Base-by-base conservation (phyloP, 176 grass and related monocot species). In the Bromus sterilis region DNA sequence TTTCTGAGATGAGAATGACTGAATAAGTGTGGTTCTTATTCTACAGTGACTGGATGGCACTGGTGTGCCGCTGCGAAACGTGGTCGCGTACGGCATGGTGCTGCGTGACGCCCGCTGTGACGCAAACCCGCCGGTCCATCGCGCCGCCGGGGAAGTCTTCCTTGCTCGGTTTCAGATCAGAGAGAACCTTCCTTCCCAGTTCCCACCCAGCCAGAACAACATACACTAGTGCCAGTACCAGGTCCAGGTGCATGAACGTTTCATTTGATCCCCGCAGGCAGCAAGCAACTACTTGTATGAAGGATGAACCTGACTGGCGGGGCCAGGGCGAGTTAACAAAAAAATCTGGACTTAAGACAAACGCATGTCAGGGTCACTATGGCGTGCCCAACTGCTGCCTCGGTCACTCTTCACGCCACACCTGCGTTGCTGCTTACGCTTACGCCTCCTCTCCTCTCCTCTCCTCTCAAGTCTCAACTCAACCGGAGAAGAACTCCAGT, bases 351-450 rank as follows among this genome's bases (percentile, higher is more conserved):
- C 32, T 0, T 55, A 20, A 18, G 24, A 80, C 23, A 56, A 30
- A 42, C 56, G 84, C 9, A 36, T 35, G 28, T 53, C 76, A 53
- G 23, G 32, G 42, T 57, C 23, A 53, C 40, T 11, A 24, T 56
- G 77, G n/a, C 87, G 87, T 89, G 82, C 87, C 11, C 16, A 77
- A 81, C 78, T 63, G 71, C 62, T n/a, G 26, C 81, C 53, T 65
- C 64, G 55, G 14, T 71, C 55, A 36, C 61, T 2, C 37, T 8
- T 42, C 62, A 55, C 49, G 35, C 31, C 29, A 44, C 21, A 9
- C 31, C 31, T 61, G 28, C 80, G 66, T 44, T 42, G 72, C 75
- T 16, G 74, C 86, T 66, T 16, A 79, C 80, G 79, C 66, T n/a
- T n/a, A n/a, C n/a, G n/a, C n/a, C 57, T 24, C 66, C 46, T 56